phyloP scores from a whole-genome alignment of 106 monocot genomes.

The Dendrobium huoshanense region DNA sequence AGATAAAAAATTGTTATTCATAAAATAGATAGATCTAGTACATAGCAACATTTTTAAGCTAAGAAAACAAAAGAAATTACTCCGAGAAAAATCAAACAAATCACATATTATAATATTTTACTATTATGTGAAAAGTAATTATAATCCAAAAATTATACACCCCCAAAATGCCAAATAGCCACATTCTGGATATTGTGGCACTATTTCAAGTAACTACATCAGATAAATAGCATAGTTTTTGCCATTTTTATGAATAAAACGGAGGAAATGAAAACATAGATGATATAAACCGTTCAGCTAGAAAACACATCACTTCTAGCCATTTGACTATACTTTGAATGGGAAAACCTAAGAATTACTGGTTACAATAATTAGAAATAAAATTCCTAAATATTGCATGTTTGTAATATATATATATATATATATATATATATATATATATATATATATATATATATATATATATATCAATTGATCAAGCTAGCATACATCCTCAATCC shows the following conservation, averaged over 20 bases:
- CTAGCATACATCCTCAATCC: too few species aligned
- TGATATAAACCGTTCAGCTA: not conserved
- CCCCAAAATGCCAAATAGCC: not conserved
- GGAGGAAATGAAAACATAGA: not conserved
- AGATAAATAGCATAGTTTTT: not conserved
- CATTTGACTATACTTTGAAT: not conserved
- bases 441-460: too few species aligned
- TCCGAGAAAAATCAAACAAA: not conserved
- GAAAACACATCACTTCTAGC: not conserved
- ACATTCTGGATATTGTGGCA: not conserved
- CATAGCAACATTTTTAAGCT: not conserved
- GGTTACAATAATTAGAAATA: too few species aligned
- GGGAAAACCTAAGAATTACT: not conserved
- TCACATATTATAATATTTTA: not conserved
- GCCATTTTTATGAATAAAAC: not conserved
- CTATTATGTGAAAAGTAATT: not conserved
- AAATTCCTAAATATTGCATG: too few species aligned
- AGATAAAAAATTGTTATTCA: not conserved
- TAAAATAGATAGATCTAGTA: not conserved
- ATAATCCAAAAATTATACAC: not conserved
- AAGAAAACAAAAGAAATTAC: not conserved
- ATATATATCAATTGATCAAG: too few species aligned
- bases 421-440: too few species aligned
- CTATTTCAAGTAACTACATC: not conserved
- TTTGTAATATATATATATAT: too few species aligned